Evolutionary conservation across 495 filamentous ascomycete genomes (phyloP).

Genomic region (Aspergillus cristatus): DNA sequence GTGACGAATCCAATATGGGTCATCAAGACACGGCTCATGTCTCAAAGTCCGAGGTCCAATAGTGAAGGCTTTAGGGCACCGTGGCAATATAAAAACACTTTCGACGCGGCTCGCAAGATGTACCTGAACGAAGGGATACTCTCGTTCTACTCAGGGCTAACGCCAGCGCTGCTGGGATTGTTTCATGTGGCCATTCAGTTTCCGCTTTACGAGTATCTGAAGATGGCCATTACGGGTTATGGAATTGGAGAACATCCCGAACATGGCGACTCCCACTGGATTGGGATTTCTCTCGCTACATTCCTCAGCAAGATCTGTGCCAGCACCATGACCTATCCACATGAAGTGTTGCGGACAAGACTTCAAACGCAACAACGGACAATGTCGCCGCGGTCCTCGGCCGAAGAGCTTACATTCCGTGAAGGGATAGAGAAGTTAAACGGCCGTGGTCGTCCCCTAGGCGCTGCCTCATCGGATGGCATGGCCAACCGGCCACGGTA

Average conservation of each 20-base stretch:
- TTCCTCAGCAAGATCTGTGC: constrained; percentile 91
- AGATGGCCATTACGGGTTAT: constrained; percentile 79
- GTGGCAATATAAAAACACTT: constrained; percentile 82
- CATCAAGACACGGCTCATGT: constrained; percentile 97
- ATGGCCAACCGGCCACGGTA: constrained; percentile 61
- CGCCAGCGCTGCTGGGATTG: constrained; percentile 83
- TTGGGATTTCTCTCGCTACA: constrained; percentile 77
- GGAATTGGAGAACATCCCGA: constrained; percentile 64
- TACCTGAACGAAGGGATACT: constrained; percentile 76
- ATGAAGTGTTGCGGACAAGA: constrained; percentile 87
- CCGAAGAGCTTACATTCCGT: constrained; percentile 54
- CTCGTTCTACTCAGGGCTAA: constrained; percentile 93
- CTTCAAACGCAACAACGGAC: constrained; percentile 77
- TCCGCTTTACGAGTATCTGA: constrained; percentile 89
- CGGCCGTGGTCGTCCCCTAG: constrained; percentile 34
- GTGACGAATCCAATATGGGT: constrained; percentile 99
- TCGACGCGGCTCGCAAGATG: constrained; percentile 93
- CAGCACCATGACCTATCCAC: constrained; percentile 91
- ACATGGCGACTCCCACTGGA: constrained; percentile 51
- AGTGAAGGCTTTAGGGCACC: constrained; percentile 53
- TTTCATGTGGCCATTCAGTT: constrained; percentile 98
- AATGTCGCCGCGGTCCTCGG: constrained; percentile 23
- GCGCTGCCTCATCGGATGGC: constrained; percentile 46
- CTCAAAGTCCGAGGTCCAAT: constrained; percentile 52
- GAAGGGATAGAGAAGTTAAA: constrained; percentile 45